Evolutionary conservation across 208 protist species (phyloP).

Genomic region (Acanthamoeba lenticulata): DNA sequence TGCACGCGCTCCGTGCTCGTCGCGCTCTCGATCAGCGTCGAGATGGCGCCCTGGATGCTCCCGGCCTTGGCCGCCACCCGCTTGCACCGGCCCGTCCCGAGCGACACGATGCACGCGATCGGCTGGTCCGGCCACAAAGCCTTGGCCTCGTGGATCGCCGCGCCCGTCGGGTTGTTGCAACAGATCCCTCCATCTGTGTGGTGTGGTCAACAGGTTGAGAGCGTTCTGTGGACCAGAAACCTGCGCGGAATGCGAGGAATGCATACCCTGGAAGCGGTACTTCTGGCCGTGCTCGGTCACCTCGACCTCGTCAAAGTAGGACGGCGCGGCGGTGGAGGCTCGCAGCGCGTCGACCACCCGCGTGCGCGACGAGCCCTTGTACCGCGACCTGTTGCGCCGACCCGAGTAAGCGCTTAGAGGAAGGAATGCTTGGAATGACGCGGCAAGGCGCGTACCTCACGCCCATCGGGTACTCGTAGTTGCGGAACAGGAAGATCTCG

Average conservation of each 20-base stretch:
- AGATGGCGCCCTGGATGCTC: constrained; percentile 6
- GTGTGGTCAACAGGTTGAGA: not conserved
- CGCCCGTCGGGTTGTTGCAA: constrained; percentile 63
- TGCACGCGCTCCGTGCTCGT: constrained; percentile 18
- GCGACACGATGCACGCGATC: constrained; percentile 41
- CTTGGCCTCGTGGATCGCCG: constrained; percentile 72
- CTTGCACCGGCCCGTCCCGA: constrained; percentile 32
- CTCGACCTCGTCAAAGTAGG: constrained; percentile 71
- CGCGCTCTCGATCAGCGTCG: constrained; percentile 48
- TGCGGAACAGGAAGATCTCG: constrained; percentile 55
- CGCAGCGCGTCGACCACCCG: constrained; percentile 39
- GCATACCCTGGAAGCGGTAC: not conserved
- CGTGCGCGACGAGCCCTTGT: constrained; percentile 5
- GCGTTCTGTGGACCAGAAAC: too few relatives aligned
- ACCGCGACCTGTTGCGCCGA: not conserved
- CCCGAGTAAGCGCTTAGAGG: too few relatives aligned
- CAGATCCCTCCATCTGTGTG: constrained; percentile 53
- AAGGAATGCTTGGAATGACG: too few relatives aligned
- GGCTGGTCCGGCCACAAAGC: constrained; percentile 50
- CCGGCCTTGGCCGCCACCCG: not conserved
- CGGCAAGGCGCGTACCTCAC: not conserved
- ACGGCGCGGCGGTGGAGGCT: constrained; percentile 66
- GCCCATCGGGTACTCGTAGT: constrained; percentile 52
- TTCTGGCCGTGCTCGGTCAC: constrained; percentile 17
- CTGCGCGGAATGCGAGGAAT: not conserved